Evolutionary conservation across 2,329 filamentous ascomycete genomes (phyloP), one percentile per base, ranked within the genome.

Genomic region (Botrytis paeoniae): DNA sequence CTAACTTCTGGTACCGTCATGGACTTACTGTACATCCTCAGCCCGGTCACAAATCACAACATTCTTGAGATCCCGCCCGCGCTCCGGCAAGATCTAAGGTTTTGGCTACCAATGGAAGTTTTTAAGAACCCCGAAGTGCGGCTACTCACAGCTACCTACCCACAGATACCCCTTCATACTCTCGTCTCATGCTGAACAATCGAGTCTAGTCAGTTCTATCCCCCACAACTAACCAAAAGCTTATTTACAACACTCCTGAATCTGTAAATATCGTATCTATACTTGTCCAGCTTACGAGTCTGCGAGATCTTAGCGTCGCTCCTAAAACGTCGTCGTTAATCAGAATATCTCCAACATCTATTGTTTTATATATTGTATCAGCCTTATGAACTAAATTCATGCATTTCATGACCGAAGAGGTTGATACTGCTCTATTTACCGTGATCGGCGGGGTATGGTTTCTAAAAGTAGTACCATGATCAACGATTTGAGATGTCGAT

Each of bases 321-420:
- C 16, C 29, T 29, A 48, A 43, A 35, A 35, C 48, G 29, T 39
- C 69, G 18, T 57, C 37, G n/a, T 71, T 32, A 14, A n/a, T 45
- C 20, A 60, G 35, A 20, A 41, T 20, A 60, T 73, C 43, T 73
- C 59, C 57, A 57, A 70, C 71, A 70, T 14, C 71, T 57, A 57
- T 63, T 63, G 71, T 73, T 73, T 73, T 41, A 45, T 22, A 63
- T n/a, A 35, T 63, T 37, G 71, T 59, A 57, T 73, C 71, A 73
- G 57, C 65, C 71, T 73, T 63, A 70, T 59, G 45, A 35, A 43
- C 18, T 29, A 18, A 39, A 68, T 72, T 72, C 51, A 72, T 72
- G 70, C 70, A 54, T 72, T 72, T 41, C 29, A 48, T 37, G 25
- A 60, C 37, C 29, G 22, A 60, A 7, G 32, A 59, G 4, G 16